Base-by-base conservation (phyloP, 306 rosid genomes). In the Lathyrus tuberosus region DNA sequence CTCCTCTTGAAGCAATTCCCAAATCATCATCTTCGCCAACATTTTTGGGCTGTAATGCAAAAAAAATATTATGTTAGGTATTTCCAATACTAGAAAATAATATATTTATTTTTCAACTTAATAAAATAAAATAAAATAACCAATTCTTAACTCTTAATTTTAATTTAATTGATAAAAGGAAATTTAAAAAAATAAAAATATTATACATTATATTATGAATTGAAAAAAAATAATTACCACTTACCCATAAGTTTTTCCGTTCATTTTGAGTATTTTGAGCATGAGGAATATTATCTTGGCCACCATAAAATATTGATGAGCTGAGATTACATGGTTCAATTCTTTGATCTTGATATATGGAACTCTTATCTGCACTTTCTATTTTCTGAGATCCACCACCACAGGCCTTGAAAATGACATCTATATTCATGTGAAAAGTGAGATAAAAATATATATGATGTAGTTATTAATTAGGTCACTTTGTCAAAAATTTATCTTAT, bases 321-420 rank as follows among this genome's bases (percentile, higher is more conserved):
- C 96, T 80, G 66, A 94, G 90, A 62, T 77, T 86, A 71, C 95
- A 90, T 63, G 97, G 99, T 20, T 83, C 90, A 41, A 75, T 79
- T 76, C 78, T 83, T 77, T 94, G 97, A 4, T 94, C 88, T 59
- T 80, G 75, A 74, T 80, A 94, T 24, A 84, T 62, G 57, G 75
- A 72, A 61, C 83, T 81, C 77, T 31, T 68, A 62, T 87, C 92
- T 78, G 62, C 67, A 7, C 62, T 70, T 74, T 37, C 24, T 15
- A 14, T 57, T 62, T 60, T 71, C 79, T 73, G 84, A 74, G 70
- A 76, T 69, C 79, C 83, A 6, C 49, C 66, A 58, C 68, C 86
- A 49, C 52, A 68, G 67, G 43, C 70, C 62, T 75, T 82, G 35
- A 43, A 67, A 42, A 11, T 65, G 10, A 43, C 44, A 78, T 80